phyloP scores from a whole-genome alignment of 2,329 filamentous ascomycete genomes.

The Pseudogymnoascus sp. region DNA sequence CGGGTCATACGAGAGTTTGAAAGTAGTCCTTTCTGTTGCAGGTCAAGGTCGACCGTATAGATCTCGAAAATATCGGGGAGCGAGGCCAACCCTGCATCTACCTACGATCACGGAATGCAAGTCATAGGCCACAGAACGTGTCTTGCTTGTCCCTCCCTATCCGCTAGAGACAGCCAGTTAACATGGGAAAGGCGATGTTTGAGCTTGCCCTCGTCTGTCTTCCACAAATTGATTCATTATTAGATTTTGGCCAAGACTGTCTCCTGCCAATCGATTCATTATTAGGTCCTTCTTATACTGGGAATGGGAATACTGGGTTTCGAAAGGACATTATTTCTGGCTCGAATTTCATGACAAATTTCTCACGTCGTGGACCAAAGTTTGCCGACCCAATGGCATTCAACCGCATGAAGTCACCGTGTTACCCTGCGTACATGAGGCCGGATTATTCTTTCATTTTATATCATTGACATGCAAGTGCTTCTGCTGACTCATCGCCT shows the following conservation, averaged over 20 bases:
- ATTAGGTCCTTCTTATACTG: background rate
- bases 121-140: constrained; percentile 4
- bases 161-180: background rate
- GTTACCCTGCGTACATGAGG: background rate
- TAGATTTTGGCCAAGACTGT: background rate
- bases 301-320: background rate
- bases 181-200: background rate
- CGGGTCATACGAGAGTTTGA: background rate
- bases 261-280: background rate
- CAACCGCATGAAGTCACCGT: background rate
- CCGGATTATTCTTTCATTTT: background rate
- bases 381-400: constrained; percentile 1
- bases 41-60: background rate
- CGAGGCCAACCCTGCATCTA: background rate
- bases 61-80: background rate
- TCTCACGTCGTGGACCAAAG: background rate
- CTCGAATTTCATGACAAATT: constrained; percentile 1
- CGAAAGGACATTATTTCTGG: background rate
- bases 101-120: background rate
- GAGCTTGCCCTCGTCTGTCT: background rate
- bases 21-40: background rate
- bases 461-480: background rate
- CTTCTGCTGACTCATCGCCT: background rate
- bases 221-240: background rate
- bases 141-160: background rate